These are phyloP conservation scores for Dentiscutata heterogama DNA, from an alignment of 371 early-diverging fungal species.

Conservation along the genomic window DNA sequence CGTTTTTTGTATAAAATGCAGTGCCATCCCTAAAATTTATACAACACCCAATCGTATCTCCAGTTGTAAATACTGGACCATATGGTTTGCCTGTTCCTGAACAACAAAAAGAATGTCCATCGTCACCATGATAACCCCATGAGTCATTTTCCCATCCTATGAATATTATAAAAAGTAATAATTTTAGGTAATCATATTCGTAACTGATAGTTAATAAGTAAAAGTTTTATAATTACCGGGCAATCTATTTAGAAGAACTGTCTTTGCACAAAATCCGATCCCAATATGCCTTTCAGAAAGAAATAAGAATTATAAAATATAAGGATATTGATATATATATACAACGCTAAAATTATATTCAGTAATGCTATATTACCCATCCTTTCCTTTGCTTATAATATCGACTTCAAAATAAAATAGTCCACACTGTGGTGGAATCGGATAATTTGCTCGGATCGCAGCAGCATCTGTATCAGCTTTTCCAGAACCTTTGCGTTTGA, in stretches of 20 bases:
- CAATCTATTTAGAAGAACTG: constrained; percentile 70
- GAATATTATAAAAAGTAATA: neutral
- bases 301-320: neutral
- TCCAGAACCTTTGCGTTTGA: constrained; percentile 74
- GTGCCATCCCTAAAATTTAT: constrained; percentile 82
- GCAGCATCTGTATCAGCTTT: constrained; percentile 85
- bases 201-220: too few relatives aligned
- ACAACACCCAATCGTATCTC: constrained; percentile 93
- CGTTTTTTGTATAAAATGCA: constrained; percentile 94
- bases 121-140: constrained; percentile 95
- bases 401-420: constrained; percentile 92
- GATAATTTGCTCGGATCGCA: constrained; percentile 80
- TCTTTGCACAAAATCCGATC: constrained; percentile 78
- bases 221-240: constrained; percentile 67
- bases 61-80: constrained; percentile 92
- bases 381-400: constrained; percentile 87
- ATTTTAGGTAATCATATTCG: neutral
- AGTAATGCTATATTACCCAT: constrained; percentile 68
- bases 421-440: constrained; percentile 89
- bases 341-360: neutral
- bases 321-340: neutral
- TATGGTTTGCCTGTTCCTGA: constrained; percentile 84
- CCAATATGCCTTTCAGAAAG: constrained; percentile 76
- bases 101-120: constrained; percentile 82
- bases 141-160: constrained; percentile 83